phyloP scores from a whole-genome alignment of 1,284 basidiomycete genomes.

The Boletellus deceptivus region DNA sequence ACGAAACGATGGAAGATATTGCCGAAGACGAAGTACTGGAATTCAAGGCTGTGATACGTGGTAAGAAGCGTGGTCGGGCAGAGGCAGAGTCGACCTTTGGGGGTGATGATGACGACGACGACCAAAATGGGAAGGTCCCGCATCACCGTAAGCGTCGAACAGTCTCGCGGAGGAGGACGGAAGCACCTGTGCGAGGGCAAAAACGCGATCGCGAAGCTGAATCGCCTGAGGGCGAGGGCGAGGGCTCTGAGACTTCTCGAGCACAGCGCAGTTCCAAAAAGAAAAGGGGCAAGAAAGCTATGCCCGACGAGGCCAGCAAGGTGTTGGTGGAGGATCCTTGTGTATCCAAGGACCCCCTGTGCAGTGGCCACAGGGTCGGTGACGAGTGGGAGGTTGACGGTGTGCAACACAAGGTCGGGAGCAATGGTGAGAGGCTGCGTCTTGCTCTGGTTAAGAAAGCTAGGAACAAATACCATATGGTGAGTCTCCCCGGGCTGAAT shows the following conservation, averaged over 20 bases:
- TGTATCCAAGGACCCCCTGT: constrained; percentile 47
- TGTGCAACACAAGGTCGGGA: constrained; percentile 65
- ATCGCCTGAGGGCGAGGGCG: constrained; percentile 37
- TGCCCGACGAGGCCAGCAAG: constrained; percentile 32
- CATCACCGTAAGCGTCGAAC: constrained; percentile 48
- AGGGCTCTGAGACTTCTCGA: constrained; percentile 20
- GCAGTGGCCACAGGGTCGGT: constrained; percentile 58
- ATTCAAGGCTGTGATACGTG: constrained; percentile 42
- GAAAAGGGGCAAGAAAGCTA: constrained; percentile 33
- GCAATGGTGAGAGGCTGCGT: constrained; percentile 65
- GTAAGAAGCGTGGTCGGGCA: constrained; percentile 71
- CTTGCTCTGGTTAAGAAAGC: constrained; percentile 67
- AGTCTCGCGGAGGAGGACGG: constrained; percentile 48
- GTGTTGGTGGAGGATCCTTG: constrained; percentile 44
- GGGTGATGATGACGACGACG: constrained; percentile 54
- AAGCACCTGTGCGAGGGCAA: constrained; percentile 48
- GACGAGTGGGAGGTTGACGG: constrained; percentile 74
- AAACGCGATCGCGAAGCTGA: constrained; percentile 63
- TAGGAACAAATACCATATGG: constrained; percentile 69
- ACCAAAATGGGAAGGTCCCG: constrained; percentile 35
- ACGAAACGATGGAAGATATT: constrained; percentile 33
- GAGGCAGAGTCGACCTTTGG: constrained; percentile 72
- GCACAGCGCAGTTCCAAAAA: constrained; percentile 32
- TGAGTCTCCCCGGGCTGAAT: constrained; percentile 32
- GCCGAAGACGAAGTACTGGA: constrained; percentile 42